These are phyloP conservation scores for Sapria himalayana DNA, from an alignment of 345 rosid species.

Conservation along the genomic window DNA sequence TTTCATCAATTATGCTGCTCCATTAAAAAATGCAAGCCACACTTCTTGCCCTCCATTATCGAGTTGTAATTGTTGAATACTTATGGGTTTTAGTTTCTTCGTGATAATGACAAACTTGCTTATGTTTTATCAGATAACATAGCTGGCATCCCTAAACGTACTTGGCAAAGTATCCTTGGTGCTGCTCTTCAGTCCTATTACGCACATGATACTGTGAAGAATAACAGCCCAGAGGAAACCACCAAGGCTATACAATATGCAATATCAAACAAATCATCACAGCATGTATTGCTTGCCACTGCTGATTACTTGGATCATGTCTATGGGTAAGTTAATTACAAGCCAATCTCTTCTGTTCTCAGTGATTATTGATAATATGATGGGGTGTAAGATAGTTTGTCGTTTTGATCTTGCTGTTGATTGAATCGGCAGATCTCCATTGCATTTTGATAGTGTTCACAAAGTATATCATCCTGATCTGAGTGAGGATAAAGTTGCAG, in stretches of 20 bases:
- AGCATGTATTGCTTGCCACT: slow-evolving; percentile 41
- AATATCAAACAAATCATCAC: slow-evolving; percentile 37
- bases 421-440: slow-evolving; percentile 19
- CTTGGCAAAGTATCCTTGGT: slow-evolving; percentile 61
- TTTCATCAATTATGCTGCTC: no score
- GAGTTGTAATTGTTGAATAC: no score
- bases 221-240: slow-evolving; percentile 18
- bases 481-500: slow-evolving; percentile 18
- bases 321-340: slow-evolving; percentile 31
- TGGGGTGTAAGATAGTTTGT: no score
- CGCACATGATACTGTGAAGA: slow-evolving; percentile 12
- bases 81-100: no score
- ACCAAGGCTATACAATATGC: slow-evolving; percentile 38
- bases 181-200: slow-evolving; percentile 37
- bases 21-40: no score
- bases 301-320: slow-evolving; percentile 56
- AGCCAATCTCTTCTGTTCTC: slow-evolving; percentile 1
- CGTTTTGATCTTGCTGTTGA: slow-evolving; percentile 4
- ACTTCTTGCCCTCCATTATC: no score
- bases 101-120: no score
- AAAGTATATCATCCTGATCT: slow-evolving; percentile 25
- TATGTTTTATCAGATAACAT: slow-evolving; percentile 19
- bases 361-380: slow-evolving; percentile 8
- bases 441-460: slow-evolving; percentile 13
- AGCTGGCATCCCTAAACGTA: slow-evolving; percentile 25